Conservation (phyloP, 2,329 filamentous ascomycete genomes). For the Beauveria bassiana region DNA sequence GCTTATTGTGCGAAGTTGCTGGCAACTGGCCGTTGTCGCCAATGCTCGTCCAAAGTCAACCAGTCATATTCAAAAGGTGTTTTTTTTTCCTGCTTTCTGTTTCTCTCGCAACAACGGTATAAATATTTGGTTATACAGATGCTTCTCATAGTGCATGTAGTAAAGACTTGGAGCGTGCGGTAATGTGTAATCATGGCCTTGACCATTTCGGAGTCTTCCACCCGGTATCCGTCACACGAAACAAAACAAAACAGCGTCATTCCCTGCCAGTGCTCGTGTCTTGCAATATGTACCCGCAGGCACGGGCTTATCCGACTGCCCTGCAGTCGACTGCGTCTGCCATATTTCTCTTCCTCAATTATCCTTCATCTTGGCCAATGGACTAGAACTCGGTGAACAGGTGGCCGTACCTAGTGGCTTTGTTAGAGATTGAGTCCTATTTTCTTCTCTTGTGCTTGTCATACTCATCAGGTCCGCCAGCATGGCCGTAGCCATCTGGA, state of each 20-base stretch:
- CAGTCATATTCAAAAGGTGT: conserved; percentile 1
- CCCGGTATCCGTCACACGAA: neutral
- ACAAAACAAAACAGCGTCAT: neutral
- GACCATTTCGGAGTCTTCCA: neutral
- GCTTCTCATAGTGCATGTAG: conserved; percentile 8
- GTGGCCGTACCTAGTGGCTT: conserved; percentile 55
- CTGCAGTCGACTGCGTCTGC: neutral
- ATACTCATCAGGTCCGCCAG: conserved; percentile 71
- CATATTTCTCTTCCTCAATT: neutral
- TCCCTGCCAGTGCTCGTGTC: neutral
- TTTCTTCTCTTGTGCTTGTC: conserved; percentile 32
- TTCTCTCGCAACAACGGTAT: conserved; percentile 1
- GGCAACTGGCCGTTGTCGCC: neutral
- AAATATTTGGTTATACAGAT: conserved; percentile 10
- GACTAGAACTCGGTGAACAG: conserved; percentile 66
- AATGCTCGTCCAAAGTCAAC: neutral
- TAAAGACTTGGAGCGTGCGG: neutral
- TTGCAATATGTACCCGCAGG: neutral
- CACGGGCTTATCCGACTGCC: neutral
- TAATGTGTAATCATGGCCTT: neutral
- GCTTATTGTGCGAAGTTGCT: too few species aligned
- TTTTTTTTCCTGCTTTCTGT: neutral
- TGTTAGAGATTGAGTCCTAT: neutral
- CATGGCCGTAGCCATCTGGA: conserved; percentile 78
- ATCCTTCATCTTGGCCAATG: neutral